Evolutionary conservation across 1,284 basidiomycete species (phyloP).

Genomic region (Apiotrichum montevideense): DNA sequence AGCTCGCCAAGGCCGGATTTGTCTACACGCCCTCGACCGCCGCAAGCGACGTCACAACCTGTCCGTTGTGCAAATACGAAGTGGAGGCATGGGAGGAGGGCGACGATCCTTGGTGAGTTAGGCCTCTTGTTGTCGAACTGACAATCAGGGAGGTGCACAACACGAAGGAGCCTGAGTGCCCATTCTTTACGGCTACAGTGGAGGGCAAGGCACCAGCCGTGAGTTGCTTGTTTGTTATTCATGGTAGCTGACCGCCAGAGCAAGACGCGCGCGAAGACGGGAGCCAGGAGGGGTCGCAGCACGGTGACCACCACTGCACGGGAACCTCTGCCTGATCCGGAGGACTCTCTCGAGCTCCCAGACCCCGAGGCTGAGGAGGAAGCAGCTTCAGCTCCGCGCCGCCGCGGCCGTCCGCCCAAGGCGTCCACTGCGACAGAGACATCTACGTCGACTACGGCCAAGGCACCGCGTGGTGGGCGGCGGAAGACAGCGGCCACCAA

Average conservation of each 20-base stretch:
- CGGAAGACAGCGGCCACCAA: background rate
- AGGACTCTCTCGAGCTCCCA: background rate
- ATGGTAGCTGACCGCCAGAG: background rate
- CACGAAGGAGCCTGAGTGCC: constrained; percentile 34
- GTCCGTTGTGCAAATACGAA: constrained; percentile 67
- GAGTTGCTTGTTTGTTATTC: background rate
- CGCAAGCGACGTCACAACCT: constrained; percentile 64
- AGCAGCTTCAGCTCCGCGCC: background rate
- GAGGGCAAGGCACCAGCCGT: background rate
- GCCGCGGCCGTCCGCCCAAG: constrained; percentile 1
- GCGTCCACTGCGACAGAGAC: background rate
- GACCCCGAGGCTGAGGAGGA: constrained; percentile 1
- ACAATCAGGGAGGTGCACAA: constrained; percentile 33
- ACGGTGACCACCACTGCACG: background rate
- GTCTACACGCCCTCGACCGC: constrained; percentile 60
- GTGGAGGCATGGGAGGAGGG: constrained; percentile 72
- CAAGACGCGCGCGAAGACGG: background rate
- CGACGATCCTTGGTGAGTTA: constrained; percentile 62
- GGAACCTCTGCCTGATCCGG: background rate
- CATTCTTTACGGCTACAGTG: constrained; percentile 36
- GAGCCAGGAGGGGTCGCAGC: background rate
- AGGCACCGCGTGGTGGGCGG: background rate
- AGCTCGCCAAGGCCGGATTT: constrained; percentile 82
- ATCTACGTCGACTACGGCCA: background rate
- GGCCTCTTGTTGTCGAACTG: background rate